Percentiles rank a stretch among this genome's conserved stretches.
These are phyloP conservation scores for Sanghuangporus sanghuang DNA, from an alignment of 1,284 basidiomycete species.

Conservation along the genomic window DNA sequence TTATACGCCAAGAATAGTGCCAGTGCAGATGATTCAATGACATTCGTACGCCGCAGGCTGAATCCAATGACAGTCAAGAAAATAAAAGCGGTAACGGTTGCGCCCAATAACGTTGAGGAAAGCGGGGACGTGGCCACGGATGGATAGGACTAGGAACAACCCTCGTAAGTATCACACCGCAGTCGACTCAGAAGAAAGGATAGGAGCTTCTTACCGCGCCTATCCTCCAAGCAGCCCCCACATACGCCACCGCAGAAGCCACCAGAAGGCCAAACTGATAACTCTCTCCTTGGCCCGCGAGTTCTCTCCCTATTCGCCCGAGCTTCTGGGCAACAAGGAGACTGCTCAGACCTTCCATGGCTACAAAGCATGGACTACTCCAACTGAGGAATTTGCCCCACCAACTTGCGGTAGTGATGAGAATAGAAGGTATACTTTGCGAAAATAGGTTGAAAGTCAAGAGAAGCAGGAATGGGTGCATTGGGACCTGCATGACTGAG, in stretches of 20 bases:
- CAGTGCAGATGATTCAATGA: slow-evolving; percentile 86
- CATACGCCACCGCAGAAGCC: slow-evolving; percentile 69
- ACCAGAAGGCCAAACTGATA: slow-evolving; percentile 74
- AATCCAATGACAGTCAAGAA: slow-evolving; percentile 93
- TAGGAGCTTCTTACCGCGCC: slow-evolving; percentile 50
- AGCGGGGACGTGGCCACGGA: slow-evolving; percentile 75
- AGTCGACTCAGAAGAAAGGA: not conserved
- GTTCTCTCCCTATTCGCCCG: slow-evolving; percentile 65
- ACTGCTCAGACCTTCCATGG: slow-evolving; percentile 80
- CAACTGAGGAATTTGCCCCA: slow-evolving; percentile 72
- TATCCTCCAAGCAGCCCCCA: slow-evolving; percentile 76
- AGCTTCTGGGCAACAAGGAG: slow-evolving; percentile 76
- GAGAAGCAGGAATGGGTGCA: slow-evolving; percentile 76
- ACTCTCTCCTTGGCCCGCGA: slow-evolving; percentile 63
- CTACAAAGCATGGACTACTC: slow-evolving; percentile 73
- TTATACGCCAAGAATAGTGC: slow-evolving; percentile 85
- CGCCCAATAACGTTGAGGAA: slow-evolving; percentile 81
- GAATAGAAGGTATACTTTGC: slow-evolving; percentile 50
- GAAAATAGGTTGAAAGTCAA: slow-evolving; percentile 78
- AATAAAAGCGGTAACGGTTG: slow-evolving; percentile 63
- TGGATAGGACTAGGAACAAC: slow-evolving; percentile 57
- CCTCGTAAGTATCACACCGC: not conserved
- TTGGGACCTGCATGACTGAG: slow-evolving; percentile 71
- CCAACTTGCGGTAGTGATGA: slow-evolving; percentile 51
- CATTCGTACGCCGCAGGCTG: slow-evolving; percentile 81